Conservation (phyloP, 2,329 filamentous ascomycete species). For the Xylaria digitata region DNA sequence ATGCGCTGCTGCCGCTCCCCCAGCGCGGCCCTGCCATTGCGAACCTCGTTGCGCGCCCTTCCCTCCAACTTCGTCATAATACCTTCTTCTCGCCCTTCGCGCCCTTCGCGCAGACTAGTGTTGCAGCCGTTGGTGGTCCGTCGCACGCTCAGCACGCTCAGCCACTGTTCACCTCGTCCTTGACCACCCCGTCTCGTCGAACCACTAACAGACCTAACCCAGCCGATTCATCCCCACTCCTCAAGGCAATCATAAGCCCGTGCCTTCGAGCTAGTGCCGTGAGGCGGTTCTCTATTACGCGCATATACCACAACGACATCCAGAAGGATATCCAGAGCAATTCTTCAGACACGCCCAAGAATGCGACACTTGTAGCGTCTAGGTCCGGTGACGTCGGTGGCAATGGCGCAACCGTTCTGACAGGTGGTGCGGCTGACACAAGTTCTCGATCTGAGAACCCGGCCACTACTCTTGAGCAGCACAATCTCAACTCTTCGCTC, state of each 20-base stretch:
- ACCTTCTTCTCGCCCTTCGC: slow-evolving; percentile 15
- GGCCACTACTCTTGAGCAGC: slow-evolving; percentile 58
- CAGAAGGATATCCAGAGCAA: slow-evolving; percentile 10
- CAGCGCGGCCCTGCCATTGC: slow-evolving; percentile 55
- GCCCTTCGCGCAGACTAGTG: slow-evolving; percentile 19
- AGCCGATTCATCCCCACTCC: slow-evolving; percentile 8
- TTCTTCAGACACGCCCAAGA: slow-evolving; percentile 16
- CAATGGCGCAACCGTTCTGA: background rate
- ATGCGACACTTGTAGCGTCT: slow-evolving; percentile 20
- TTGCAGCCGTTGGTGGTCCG: slow-evolving; percentile 13
- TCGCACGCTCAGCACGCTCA: slow-evolving; percentile 14
- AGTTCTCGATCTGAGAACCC: background rate
- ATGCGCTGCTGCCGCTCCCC: slow-evolving; percentile 48
- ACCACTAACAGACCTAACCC: background rate
- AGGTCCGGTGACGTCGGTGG: background rate
- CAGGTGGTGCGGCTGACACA: slow-evolving; percentile 2
- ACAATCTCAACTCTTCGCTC: slow-evolving; percentile 74
- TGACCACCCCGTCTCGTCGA: slow-evolving; percentile 3
- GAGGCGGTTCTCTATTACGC: slow-evolving; percentile 41
- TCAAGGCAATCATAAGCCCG: slow-evolving; percentile 12
- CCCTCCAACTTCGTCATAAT: slow-evolving; percentile 27
- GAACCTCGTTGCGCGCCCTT: slow-evolving; percentile 40
- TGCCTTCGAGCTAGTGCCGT: slow-evolving; percentile 25
- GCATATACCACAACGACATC: slow-evolving; percentile 29
- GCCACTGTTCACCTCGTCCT: slow-evolving; percentile 23